Conservation (phyloP, 2,329 filamentous ascomycete genomes). For the Aureobasidium sp. region DNA sequence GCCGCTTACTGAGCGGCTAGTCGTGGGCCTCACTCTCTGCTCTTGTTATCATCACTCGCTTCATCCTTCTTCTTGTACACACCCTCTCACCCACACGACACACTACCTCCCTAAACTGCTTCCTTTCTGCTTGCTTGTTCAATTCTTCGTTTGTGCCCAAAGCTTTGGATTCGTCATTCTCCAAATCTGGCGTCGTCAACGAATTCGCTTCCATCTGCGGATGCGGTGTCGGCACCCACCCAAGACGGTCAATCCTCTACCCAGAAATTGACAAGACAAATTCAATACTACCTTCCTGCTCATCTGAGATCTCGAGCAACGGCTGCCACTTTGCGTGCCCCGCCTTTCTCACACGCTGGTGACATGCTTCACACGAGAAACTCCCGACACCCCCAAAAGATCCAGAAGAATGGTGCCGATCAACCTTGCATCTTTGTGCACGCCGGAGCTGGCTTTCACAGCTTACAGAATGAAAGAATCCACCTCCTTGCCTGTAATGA, state of each 20-base stretch:
- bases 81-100: neutral
- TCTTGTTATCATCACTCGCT: constrained; percentile 11
- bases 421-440: constrained; percentile 85
- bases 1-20: neutral
- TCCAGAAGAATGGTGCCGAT: constrained; percentile 35
- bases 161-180: neutral
- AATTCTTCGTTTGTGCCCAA: neutral
- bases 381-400: constrained; percentile 24
- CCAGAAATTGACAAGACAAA: neutral
- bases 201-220: neutral
- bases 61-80: neutral
- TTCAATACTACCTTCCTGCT: neutral
- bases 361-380: constrained; percentile 35
- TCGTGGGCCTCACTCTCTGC: neutral
- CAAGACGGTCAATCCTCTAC: neutral
- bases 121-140: neutral
- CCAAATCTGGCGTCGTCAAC: neutral
- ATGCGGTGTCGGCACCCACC: neutral
- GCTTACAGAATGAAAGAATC: constrained; percentile 71
- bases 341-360: neutral
- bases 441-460: constrained; percentile 92
- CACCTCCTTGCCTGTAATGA: constrained; percentile 83
- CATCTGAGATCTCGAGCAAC: neutral
- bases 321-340: neutral
- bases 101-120: neutral